Evolutionary conservation across 345 rosid genomes (phyloP), one percentile per base, ranked within the genome.

Genomic region (Eucalyptus cladocalyx): DNA sequence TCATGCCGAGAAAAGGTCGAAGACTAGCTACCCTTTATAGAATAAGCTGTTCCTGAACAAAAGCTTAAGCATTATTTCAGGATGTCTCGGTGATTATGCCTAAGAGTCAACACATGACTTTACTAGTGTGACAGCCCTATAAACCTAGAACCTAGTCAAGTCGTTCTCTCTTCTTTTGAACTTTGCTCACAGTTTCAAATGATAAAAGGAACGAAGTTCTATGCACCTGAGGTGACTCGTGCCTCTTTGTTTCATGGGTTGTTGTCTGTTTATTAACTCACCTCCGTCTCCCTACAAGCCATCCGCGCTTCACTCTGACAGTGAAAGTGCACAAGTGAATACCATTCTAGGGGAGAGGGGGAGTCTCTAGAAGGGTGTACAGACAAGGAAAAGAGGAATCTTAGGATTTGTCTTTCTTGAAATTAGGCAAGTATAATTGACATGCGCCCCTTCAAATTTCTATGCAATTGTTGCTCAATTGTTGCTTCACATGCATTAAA

Each of bases 321-420:
- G 94, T 92, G 96, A 95, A 95, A 94, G 94, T 90, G 94, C 91
- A 91, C 86, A 54, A 91, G n/a, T 90, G 93, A 87, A 94, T 94
- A 81, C 94, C 95, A 92, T 90, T 88, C 81, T 11, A 60, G 90
- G 87, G 91, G 89, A 87, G 90, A 89, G 95, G 92, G 93, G 90
- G 93, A 93, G 94, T 91, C 94, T 96, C 96, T 94, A 95, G 93
- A 95, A 93, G 90, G 89, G 94, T 92, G 95, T n/a, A 90, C 91
- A 86, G 91, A 95, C 93, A 92, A 87, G 94, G 98, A 93, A 97
- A 95, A 90, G 88, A 89, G 94, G 98, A 93, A 97, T 97, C 98
- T 97, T 92, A 93, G 95, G 92, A 92, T 95, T 95, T 95, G 95
- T 95, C 94, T 94, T 93, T 93, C 92, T 76, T 93, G 89, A 88